Evolutionary conservation across 106 monocot genomes (phyloP).

Genomic region (Dioscorea alata): DNA sequence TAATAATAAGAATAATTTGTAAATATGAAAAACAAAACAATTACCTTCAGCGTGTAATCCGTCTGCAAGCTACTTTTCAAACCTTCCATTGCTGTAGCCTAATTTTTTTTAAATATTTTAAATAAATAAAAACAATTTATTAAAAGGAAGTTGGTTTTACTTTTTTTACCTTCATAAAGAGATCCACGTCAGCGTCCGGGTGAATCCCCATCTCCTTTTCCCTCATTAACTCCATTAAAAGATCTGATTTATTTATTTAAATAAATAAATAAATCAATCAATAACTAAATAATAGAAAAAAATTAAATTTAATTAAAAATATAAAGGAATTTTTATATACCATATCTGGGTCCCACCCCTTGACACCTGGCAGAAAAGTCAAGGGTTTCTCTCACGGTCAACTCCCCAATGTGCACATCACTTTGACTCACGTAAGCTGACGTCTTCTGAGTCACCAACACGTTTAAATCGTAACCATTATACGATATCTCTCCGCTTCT

Average conservation of each 20-base stretch:
- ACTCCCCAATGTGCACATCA: constrained; percentile 77
- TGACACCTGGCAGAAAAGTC: constrained; percentile 83
- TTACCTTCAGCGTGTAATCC: constrained; percentile 10
- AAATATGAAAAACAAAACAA: too few relatives aligned
- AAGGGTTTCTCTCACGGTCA: constrained; percentile 89
- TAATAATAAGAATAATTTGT: too few relatives aligned
- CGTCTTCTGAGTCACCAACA: constrained; percentile 84
- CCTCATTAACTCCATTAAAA: constrained; percentile 27
- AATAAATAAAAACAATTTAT: background rate
- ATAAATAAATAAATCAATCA: too few relatives aligned
- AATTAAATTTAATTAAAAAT: too few relatives aligned
- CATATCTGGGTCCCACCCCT: constrained; percentile 73
- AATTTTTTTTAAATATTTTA: background rate
- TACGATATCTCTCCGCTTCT: constrained; percentile 52
- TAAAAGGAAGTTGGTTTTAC: background rate
- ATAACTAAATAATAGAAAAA: too few relatives aligned
- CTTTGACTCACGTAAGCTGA: constrained; percentile 87
- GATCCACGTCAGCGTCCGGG: constrained; percentile 32
- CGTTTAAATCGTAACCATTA: constrained; percentile 61
- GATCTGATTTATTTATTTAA: constrained; percentile 8
- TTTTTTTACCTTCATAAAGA: constrained; percentile 35
- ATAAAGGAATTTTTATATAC: constrained; percentile 5
- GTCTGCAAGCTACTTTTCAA: constrained; percentile 32
- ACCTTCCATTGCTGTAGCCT: constrained; percentile 35
- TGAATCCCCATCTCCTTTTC: constrained; percentile 29